Base-by-base conservation (phyloP, 257 asterid genomes). In the Nicotiana attenuata region DNA sequence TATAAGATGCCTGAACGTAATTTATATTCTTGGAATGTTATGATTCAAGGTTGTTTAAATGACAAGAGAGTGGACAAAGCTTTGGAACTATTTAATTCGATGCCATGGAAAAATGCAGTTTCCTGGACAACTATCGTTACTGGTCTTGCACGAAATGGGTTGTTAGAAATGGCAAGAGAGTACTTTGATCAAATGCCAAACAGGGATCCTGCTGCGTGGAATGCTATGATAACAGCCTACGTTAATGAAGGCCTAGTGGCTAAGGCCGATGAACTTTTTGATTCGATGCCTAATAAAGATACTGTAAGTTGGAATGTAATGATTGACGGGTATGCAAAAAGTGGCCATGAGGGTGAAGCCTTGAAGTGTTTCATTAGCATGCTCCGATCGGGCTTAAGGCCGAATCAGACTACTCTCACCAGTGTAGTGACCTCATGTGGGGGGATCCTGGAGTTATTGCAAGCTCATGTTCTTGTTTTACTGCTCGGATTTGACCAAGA, bases 101-200 rank as follows among this genome's bases (percentile, higher is more conserved):
- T 90, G 88, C 90, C 91, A 29, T 83, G 89, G 90, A 90, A 84
- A 80, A 90, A 88, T 82, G 88, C 84, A 57, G 78, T 90, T 85
- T 89, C 90, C 57, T 91, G 93, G 95, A 90, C 92, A 45, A 86
- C 88, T 86, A 88, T 91, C 85, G 93, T 90, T 41, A 87, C 91
- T 2, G 92, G 95, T 47, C 89, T 91, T 41, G 91, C 93, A 1
- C 83, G 90, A 80, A 86, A 88, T 63, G 92, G 93, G 82, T 78
- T 84, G 89, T 84, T 83, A 28, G 91, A 85, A 61, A 79, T 86
- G 65, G 91, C 96, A 7, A 87, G 91, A 81, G 69, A 81, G 50
- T 88, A 89, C 87, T 91, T 91, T 77, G 90, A 90, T 82, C 90
- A 87, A 67, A 91, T 89, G 91, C 92, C 88, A 31, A 60, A 83